Base-by-base conservation (phyloP, 306 rosid genomes). In the Lathyrus tuberosus region DNA sequence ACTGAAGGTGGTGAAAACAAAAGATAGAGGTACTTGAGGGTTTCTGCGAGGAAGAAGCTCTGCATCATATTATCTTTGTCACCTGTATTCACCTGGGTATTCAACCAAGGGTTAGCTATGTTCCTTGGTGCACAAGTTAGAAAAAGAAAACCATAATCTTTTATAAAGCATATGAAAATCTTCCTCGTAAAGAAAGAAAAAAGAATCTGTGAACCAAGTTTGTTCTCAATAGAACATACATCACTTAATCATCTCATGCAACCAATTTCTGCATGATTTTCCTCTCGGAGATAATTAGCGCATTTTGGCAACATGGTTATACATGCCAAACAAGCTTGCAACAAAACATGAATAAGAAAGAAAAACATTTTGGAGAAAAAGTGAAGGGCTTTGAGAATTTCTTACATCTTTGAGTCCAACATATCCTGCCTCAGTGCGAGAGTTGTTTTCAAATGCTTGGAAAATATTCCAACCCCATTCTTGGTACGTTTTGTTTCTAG, bases 401-500 rank as follows among this genome's bases (percentile, higher is more conserved):
- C 96, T 72, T 83, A 91, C 99, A 77, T 95, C 97, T 91, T 71
- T 89, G 41, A 95, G 88, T 65, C 99, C 99, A 73, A 95, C 97
- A 56, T 95, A 95, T 78, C 99, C 99, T 0, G 91, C 22, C 62
- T 89, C 99, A 0, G 82, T 18, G 62, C 97, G 95, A 69, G 91
- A 89, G 88, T 89, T 89, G 77, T 79, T 86, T 72, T 95, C 99
- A 73, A 95, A 95, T 78, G 99, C 99, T 79, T 84, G 89, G 70
- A 95, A 95, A 76, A 91, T 95, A 78, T 95, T 78, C 97, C 99
- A 91, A 77, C 95, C 97, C 99, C 99, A 95, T 46, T 95, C 97
- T 81, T 82, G 91, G 89, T 95, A 95, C 67, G 99, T 95, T 85
- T 83, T 83, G 83, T 95, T 95, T 71, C 88, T 88, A 60, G 99